Evolutionary conservation across 345 rosid species (phyloP), one percentile per base, ranked within the genome.

Genomic region (Eutrema japonicum): DNA sequence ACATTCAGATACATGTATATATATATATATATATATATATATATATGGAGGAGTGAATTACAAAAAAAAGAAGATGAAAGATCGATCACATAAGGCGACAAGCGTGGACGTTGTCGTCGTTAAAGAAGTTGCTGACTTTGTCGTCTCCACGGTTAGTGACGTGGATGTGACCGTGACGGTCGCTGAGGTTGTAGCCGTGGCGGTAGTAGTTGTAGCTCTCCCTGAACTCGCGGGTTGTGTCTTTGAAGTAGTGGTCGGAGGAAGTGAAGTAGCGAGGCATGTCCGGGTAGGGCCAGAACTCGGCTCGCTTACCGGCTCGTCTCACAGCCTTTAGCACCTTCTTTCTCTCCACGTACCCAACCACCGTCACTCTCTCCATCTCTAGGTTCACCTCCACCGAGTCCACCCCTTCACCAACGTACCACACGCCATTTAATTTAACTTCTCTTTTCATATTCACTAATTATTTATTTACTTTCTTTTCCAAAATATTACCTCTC

Each of bases 211-310:
- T 91, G 82, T 91, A 93, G 70, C 91, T 89, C 82, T 88, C 96
- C 72, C 87, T 86, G 82, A 83, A 93, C 71, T 93, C 96, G 3
- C 78, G 73, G 38, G 94, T 85, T 6, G 96, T 91, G 80, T 93
- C 98, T 71, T 70, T 86, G 83, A 83, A 93, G 65, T 93, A 93
- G 38, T 85, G 30, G 27, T 65, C 76, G 10, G 93, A 37, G 1
- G 89, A 76, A 57, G 96, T 93, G 84, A 90, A 93, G 87, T 90
- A 93, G 67, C 89, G 71, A 5, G 98, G 97, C 29, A 78, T 78
- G 55, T 93, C 65, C 0, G 98, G 97, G 73, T 91, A 87, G 0
- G 97, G 98, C 96, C 97, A 93, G 75, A 91, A 93, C 72, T 93
- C 98, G 0, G 96, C 98, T 76, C 96, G 82, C 80, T 91, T 91